Conservation (phyloP, 1,139 yeast genomes). For the Candida smagusa region DNA sequence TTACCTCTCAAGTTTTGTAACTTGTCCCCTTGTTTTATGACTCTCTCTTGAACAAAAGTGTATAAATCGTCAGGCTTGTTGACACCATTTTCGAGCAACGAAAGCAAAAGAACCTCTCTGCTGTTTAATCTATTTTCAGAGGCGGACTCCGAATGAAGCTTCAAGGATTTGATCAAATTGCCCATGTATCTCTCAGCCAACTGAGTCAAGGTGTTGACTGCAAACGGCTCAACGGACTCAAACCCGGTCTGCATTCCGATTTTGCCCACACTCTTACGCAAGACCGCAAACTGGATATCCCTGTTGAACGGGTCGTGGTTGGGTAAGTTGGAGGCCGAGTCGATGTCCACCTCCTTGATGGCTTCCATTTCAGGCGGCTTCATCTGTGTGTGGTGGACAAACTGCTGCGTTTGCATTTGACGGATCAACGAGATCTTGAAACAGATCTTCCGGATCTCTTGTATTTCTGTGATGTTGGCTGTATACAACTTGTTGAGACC, state of each 20-base stretch:
- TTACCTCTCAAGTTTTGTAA: slow-evolving; percentile 66
- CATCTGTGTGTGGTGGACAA: slow-evolving; percentile 71
- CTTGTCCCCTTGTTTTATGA: slow-evolving; percentile 66
- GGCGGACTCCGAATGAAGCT: slow-evolving; percentile 64
- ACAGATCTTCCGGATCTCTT: slow-evolving; percentile 82
- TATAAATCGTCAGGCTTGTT: slow-evolving; percentile 75
- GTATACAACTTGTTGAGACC: slow-evolving; percentile 64
- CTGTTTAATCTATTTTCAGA: slow-evolving; percentile 46
- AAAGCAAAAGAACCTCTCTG: slow-evolving; percentile 52
- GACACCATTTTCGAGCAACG: slow-evolving; percentile 82
- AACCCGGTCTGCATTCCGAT: slow-evolving; percentile 92
- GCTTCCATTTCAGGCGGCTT: slow-evolving; percentile 65
- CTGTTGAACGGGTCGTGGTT: slow-evolving; percentile 59
- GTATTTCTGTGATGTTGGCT: slow-evolving; percentile 73
- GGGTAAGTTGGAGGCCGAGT: slow-evolving; percentile 70
- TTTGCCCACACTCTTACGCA: slow-evolving; percentile 71
- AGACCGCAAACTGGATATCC: slow-evolving; percentile 60
- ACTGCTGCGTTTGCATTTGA: slow-evolving; percentile 85
- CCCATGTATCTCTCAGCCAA: slow-evolving; percentile 77
- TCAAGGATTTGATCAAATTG: slow-evolving; percentile 70
- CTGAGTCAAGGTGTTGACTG: slow-evolving; percentile 78
- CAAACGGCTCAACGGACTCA: slow-evolving; percentile 76
- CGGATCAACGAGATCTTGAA: slow-evolving; percentile 85
- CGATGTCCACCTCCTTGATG: slow-evolving; percentile 69
- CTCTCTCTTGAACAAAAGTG: slow-evolving; percentile 69